phyloP scores from a whole-genome alignment of 768 basidiomycete species.

The Amanita exitialis region DNA sequence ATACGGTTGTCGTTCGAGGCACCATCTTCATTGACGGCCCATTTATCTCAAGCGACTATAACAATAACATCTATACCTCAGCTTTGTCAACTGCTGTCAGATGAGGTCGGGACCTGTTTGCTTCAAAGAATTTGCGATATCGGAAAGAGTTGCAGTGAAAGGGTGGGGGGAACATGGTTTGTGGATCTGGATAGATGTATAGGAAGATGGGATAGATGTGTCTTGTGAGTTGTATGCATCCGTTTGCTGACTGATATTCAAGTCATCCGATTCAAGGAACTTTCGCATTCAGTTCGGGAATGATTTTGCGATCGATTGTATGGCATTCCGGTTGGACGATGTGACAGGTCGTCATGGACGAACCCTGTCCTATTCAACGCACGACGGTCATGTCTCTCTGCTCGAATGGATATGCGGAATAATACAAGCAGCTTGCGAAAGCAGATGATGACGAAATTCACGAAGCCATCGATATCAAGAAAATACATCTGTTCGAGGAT shows the following conservation, averaged over 20 bases:
- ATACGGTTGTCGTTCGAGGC: constrained; percentile 68
- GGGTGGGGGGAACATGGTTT: constrained; percentile 66
- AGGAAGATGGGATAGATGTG: constrained; percentile 73
- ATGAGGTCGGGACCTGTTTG: constrained; percentile 69
- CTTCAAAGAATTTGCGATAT: constrained; percentile 60
- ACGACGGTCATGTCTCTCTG: neutral
- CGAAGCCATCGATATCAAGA: too few species aligned
- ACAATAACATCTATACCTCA: constrained; percentile 68
- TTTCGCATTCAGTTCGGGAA: constrained; percentile 49
- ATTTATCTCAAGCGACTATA: constrained; percentile 72
- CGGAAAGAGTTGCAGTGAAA: constrained; percentile 41
- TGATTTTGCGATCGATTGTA: constrained; percentile 41
- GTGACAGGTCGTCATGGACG: constrained; percentile 28
- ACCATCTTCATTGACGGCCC: constrained; percentile 68
- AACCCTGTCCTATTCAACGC: constrained; percentile 27
- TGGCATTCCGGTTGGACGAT: constrained; percentile 44
- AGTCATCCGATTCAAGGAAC: constrained; percentile 31
- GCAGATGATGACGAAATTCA: constrained; percentile 3
- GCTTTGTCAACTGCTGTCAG: constrained; percentile 59
- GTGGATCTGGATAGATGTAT: constrained; percentile 65
- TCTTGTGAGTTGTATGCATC: constrained; percentile 42
- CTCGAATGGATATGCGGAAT: constrained; percentile 46
- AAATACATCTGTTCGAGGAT: neutral
- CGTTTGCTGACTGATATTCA: neutral
- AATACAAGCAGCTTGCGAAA: constrained; percentile 25